Conservation (phyloP, 352 stramenopile species). For the Phytophthora ohioensis region DNA sequence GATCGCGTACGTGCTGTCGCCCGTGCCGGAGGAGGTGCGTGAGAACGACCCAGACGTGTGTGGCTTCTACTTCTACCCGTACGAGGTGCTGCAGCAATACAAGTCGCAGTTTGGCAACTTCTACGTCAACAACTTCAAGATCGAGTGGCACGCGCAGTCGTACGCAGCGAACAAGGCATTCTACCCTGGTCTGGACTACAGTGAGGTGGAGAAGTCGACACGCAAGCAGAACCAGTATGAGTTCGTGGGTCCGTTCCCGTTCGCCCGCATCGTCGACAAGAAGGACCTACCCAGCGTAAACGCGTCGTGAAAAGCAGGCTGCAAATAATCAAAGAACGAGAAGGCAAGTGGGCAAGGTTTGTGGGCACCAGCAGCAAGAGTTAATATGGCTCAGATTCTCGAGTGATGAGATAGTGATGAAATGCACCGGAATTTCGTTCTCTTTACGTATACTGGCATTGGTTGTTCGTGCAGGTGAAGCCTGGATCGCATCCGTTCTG, state of each 20-base stretch:
- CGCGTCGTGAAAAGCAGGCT: background rate
- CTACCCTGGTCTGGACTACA: slow-evolving; percentile 69
- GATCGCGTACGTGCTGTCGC: slow-evolving; percentile 67
- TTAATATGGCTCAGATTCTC: no score
- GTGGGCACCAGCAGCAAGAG: no score
- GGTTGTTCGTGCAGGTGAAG: slow-evolving; percentile 27
- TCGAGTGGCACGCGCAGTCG: slow-evolving; percentile 75
- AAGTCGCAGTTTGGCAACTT: slow-evolving; percentile 67
- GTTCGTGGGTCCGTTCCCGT: slow-evolving; percentile 75
- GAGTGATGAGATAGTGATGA: no score
- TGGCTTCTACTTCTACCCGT: slow-evolving; percentile 82
- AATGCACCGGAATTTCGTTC: slow-evolving; percentile 1
- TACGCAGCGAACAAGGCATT: slow-evolving; percentile 61
- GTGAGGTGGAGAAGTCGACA: slow-evolving; percentile 64
- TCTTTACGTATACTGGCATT: slow-evolving; percentile 32
- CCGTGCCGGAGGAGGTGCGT: slow-evolving; percentile 57
- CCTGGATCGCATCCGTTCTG: slow-evolving; percentile 30
- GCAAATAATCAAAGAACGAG: no score
- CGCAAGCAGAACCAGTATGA: slow-evolving; percentile 71
- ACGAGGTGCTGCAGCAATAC: slow-evolving; percentile 71
- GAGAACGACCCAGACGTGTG: slow-evolving; percentile 74
- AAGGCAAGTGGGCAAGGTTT: no score
- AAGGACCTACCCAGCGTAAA: slow-evolving; percentile 40
- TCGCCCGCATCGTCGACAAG: slow-evolving; percentile 63
- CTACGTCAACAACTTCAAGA: slow-evolving; percentile 78